Base-by-base conservation (phyloP, 257 asterid species). In the Solanum chilense region DNA sequence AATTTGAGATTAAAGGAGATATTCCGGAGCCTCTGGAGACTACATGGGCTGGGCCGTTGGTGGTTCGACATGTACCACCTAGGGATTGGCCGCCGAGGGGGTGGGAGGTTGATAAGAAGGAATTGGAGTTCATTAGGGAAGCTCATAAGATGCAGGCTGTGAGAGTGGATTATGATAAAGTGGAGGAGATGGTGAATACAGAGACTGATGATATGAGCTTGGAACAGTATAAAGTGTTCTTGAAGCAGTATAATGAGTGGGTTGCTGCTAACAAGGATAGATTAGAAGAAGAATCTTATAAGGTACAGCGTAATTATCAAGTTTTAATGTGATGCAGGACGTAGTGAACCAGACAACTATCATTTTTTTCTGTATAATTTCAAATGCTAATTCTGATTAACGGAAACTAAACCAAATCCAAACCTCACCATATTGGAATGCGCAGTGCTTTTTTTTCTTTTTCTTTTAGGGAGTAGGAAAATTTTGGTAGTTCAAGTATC, bases 11-110 rank as follows among this genome's bases (percentile, higher is more conserved):
- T 42, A 93, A 92, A 92, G 98, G 99, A 1, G 98, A 95, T 29
- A 95, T 93, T 85, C 97, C 98, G 8, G 97, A 94, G 71, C 96
- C 95, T 10, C 84, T 96, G 86, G 89, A 88, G 89, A 93, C 98
- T 42, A 18, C 39, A 77, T 96, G 99, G 98, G 90, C 93, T 29
- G 99, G 98, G 86, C 98, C 98, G 1, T 37, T 94, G 91, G 96
- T 94, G 90, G 88, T 96, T 86, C 92, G 95, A 3, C 91, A 91
- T 20, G 93, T 96, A 75, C 96, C 99, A 2, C 99, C 99, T 0
- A 87, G 99, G 89, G 99, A 96, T 39, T 96, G 99, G 99, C 99
- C 99, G 18, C 99, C 98, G 12, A 91, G 95, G 25, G 99, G 98
- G 76, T 96, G 99, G 99, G 90, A 89, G 90, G 98, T 95, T 86